Percentiles rank a stretch among this genome's conserved stretches.
These are phyloP conservation scores for Linum trigynum DNA, from an alignment of 345 rosid genomes.

Conservation along the genomic window DNA sequence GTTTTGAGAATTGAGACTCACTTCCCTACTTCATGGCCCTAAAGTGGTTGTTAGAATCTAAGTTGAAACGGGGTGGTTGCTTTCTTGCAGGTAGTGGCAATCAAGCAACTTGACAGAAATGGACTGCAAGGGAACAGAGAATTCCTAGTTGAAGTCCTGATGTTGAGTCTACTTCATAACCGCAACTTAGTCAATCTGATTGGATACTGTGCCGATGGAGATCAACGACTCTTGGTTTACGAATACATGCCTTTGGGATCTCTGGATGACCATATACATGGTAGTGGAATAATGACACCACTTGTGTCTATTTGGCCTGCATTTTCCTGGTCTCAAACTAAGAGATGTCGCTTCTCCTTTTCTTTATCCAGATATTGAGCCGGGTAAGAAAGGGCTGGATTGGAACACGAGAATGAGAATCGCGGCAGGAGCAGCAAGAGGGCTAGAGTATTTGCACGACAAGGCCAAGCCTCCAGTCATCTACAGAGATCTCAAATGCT, in stretches of 20 bases:
- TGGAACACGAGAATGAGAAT: conserved; percentile 4
- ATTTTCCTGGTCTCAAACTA: not conserved
- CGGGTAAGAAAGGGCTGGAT: not conserved
- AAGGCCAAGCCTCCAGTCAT: conserved; percentile 1
- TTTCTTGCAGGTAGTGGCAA: conserved; percentile 1
- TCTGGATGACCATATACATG: not conserved
- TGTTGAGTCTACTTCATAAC: conserved; percentile 1
- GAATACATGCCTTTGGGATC: conserved; percentile 4
- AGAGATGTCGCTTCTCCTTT: not conserved
- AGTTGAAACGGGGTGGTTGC: too few relatives aligned
- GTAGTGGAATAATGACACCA: not conserved
- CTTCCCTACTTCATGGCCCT: too few relatives aligned
- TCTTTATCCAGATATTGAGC: not conserved
- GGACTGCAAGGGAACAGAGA: conserved; percentile 1
- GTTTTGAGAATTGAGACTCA: too few relatives aligned
- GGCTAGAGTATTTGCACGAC: conserved; percentile 4
- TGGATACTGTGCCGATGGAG: conserved; percentile 4
- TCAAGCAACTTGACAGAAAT: conserved; percentile 1
- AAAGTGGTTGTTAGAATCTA: too few relatives aligned
- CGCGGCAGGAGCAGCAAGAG: conserved; percentile 3
- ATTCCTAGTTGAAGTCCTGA: conserved; percentile 1
- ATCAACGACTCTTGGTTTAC: conserved; percentile 1
- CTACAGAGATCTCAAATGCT: conserved; percentile 5
- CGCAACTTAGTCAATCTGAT: not conserved
- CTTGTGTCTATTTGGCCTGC: not conserved